Percentiles rank a stretch among this genome's conserved stretches.
Evolutionary conservation across 257 asterid species (phyloP).

Genomic region (Thymus quinquecostatus): DNA sequence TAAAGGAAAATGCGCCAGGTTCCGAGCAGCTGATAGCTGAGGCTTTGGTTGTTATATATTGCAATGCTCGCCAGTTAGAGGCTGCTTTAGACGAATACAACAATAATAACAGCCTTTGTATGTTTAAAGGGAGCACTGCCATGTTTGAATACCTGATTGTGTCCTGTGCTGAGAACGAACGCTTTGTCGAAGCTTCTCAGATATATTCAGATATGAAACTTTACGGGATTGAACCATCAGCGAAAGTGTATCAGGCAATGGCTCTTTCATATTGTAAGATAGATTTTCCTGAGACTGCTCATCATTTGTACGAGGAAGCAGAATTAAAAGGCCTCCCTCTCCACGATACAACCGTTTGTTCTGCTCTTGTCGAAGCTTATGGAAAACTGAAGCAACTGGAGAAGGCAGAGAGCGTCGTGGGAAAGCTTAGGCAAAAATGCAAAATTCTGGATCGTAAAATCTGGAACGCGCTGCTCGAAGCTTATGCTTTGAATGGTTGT

Average conservation of each 20-base stretch:
- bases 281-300: constrained; percentile 90
- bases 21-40: constrained; percentile 59
- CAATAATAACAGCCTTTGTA: constrained; percentile 41
- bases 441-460: constrained; percentile 60
- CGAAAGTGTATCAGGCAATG: constrained; percentile 56
- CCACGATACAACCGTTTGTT: constrained; percentile 54
- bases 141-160: constrained; percentile 70
- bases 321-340: constrained; percentile 54
- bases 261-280: constrained; percentile 59
- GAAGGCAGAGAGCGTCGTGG: constrained; percentile 76
- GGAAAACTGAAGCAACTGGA: constrained; percentile 74
- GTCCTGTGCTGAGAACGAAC: constrained; percentile 60
- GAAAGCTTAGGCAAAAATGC: constrained; percentile 57
- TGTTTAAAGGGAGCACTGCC: constrained; percentile 47
- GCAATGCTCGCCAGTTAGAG: constrained; percentile 74
- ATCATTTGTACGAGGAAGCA: constrained; percentile 63
- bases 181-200: constrained; percentile 81
- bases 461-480: constrained; percentile 85
- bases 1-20: constrained; percentile 62
- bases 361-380: constrained; percentile 73
- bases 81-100: constrained; percentile 81
- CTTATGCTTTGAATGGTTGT: constrained; percentile 80
- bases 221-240: constrained; percentile 69
- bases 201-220: constrained; percentile 86
- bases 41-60: constrained; percentile 75